Evolutionary conservation across 2,329 filamentous ascomycete genomes (phyloP).

Genomic region (Aspergillus felis): DNA sequence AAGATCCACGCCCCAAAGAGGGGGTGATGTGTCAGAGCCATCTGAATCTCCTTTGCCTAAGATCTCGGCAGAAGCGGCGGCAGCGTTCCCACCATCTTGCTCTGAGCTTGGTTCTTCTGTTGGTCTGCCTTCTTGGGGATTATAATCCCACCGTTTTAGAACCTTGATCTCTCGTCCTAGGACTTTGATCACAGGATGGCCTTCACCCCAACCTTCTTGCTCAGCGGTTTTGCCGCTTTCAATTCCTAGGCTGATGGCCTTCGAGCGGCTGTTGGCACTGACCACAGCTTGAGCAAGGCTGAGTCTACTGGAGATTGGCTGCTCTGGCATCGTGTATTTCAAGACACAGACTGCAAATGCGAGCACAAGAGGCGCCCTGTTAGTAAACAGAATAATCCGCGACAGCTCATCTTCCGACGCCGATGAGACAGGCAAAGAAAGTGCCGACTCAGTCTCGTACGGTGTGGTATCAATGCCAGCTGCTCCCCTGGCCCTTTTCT

Average conservation of each 20-base stretch:
- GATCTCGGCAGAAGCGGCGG: slow-evolving; percentile 5
- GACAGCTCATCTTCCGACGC: slow-evolving; percentile 57
- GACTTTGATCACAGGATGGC: slow-evolving; percentile 68
- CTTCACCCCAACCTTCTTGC: slow-evolving; percentile 68
- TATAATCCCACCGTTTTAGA: slow-evolving; percentile 73
- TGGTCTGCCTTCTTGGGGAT: slow-evolving; percentile 48
- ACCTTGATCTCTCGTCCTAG: slow-evolving; percentile 72
- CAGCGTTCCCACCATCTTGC: neutral
- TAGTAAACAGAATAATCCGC: slow-evolving; percentile 61
- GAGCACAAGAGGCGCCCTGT: slow-evolving; percentile 75
- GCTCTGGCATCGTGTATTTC: slow-evolving; percentile 78
- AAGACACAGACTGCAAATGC: slow-evolving; percentile 73
- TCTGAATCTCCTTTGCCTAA: slow-evolving; percentile 9
- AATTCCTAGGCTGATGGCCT: slow-evolving; percentile 71
- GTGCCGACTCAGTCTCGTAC: slow-evolving; percentile 30
- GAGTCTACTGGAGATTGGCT: slow-evolving; percentile 76
- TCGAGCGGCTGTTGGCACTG: slow-evolving; percentile 72
- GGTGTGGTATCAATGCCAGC: slow-evolving; percentile 17
- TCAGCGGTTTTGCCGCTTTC: slow-evolving; percentile 62
- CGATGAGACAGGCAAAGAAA: slow-evolving; percentile 30
- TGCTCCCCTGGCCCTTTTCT: slow-evolving; percentile 36
- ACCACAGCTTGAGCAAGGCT: slow-evolving; percentile 82
- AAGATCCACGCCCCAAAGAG: slow-evolving; percentile 57
- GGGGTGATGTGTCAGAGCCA: slow-evolving; percentile 28
- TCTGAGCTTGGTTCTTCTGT: slow-evolving; percentile 10